Conservation (phyloP, 2,329 filamentous ascomycete species). For the Ophiosphaerella herpotricha region DNA sequence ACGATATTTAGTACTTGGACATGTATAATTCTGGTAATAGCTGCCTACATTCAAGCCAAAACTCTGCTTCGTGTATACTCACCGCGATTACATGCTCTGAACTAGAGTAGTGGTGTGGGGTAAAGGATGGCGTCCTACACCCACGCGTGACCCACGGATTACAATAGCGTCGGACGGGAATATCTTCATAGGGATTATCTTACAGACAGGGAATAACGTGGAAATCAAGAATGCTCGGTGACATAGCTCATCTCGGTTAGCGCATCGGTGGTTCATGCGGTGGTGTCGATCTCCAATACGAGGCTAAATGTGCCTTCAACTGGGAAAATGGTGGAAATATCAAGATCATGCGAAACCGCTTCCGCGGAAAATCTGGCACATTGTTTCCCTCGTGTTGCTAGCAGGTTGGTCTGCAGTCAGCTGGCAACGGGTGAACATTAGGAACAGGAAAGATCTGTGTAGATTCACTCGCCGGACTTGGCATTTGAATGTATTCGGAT, state of each 20-base stretch:
- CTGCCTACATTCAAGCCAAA: no score
- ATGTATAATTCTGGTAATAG: no score
- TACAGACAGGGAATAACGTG: conserved; percentile 1
- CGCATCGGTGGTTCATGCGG: conserved; percentile 12
- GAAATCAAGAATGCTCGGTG: conserved; percentile 8
- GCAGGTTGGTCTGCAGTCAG: conserved; percentile 7
- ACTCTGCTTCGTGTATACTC: no score
- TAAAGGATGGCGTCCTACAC: conserved; percentile 8
- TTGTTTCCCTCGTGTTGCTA: neutral
- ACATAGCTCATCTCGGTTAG: conserved; percentile 9
- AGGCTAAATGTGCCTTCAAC: conserved; percentile 11
- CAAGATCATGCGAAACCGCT: neutral
- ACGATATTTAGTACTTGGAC: no score
- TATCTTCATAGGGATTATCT: neutral
- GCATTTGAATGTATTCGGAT: neutral
- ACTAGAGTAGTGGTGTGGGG: conserved; percentile 1
- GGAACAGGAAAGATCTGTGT: conserved; percentile 14
- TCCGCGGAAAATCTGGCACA: neutral
- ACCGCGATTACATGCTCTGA: neutral
- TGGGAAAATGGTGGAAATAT: conserved; percentile 5
- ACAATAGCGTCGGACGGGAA: neutral
- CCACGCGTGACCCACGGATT: conserved; percentile 10
- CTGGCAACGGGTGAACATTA: conserved; percentile 17
- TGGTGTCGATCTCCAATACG: conserved; percentile 18
- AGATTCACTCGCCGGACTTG: neutral